Base-by-base conservation (phyloP, 2,329 filamentous ascomycete species). In the Magnaporthiopsis incrustans region DNA sequence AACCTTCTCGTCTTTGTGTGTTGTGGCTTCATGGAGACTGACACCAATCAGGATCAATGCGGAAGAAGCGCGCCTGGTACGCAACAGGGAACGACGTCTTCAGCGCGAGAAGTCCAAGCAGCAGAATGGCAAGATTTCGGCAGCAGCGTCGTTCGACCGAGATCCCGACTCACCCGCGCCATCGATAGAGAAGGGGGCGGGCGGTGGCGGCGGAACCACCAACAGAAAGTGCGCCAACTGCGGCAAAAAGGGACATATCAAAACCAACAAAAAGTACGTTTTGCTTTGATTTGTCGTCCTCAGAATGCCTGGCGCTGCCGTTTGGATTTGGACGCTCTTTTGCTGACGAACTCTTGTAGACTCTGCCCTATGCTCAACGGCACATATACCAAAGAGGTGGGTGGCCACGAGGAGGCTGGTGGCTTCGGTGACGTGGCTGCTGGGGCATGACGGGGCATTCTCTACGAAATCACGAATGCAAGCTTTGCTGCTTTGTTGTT, bases 221-320 rank as follows among this genome's bases (percentile, higher is more conserved):
- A 89, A 89, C 44, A 85, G 96, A 71, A 98, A 98, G 79, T 99
- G 95, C 78, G 95, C 95, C 69, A 98, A 97, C 76, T 99, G 95
- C 78, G 95, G 95, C 62, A 90, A 95, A 75, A 90, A 96, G 64
- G 95, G 95, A 38, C 95, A 99, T 73, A 99, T 99, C 81, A 97
- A 97, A 78, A 98, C 94, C 60, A 98, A 98, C 81, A 96, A 97
- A 80, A 98, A 97, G 92, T 95, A 85, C 78, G 65, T 72, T 67
- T 11, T 73, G 69, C 68, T 67, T 68, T 69, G 68, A 35, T 22
- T 61, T 26, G 26, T 22, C 11, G 32, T 53, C 32, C 25, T 25
- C 12, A 4, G 25, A 57, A n/a, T 5, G 5, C 53, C 2, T 50
- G 38, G 38, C 15, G 6, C 38, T 22, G 15, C 6, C 38, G 6